These are phyloP conservation scores for Pseudogymnoascus sp. DNA, from an alignment of 2,329 filamentous ascomycete species.

Conservation along the genomic window DNA sequence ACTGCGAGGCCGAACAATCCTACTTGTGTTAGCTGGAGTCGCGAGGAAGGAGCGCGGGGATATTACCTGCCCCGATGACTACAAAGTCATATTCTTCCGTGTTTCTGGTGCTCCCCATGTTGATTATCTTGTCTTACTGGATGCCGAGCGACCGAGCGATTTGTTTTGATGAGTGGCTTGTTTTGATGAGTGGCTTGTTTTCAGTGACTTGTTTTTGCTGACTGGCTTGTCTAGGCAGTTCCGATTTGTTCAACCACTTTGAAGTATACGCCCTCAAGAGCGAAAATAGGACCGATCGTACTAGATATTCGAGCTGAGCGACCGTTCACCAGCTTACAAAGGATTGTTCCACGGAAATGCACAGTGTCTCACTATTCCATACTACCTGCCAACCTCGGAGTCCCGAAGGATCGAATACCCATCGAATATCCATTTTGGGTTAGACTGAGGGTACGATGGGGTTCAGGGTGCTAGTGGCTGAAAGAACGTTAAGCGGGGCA, in stretches of 20 bases:
- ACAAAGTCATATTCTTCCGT: conserved; percentile 24
- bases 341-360: not conserved
- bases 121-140: not conserved
- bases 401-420: not conserved
- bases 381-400: not conserved
- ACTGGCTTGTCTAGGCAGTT: not conserved
- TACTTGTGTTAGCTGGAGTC: conserved; percentile 14
- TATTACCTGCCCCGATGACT: conserved; percentile 40
- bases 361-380: not conserved
- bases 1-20: conserved; percentile 50
- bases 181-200: not conserved
- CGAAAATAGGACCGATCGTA: not conserved
- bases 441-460: not conserved
- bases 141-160: not conserved
- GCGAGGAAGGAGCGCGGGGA: not conserved
- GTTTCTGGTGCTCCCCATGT: not conserved
- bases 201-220: not conserved
- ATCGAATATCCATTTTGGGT: not conserved
- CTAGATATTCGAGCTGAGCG: not conserved
- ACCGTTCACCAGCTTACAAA: not conserved
- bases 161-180: not conserved
- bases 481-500: not conserved
- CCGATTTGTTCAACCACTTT: not conserved
- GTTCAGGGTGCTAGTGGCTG: not conserved
- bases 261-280: not conserved